A percentile compares a stretch with the other conserved stretches of the same genome.
Evolutionary conservation across 257 asterid genomes (phyloP).

Genomic region (Solanum lycopersicoides): DNA sequence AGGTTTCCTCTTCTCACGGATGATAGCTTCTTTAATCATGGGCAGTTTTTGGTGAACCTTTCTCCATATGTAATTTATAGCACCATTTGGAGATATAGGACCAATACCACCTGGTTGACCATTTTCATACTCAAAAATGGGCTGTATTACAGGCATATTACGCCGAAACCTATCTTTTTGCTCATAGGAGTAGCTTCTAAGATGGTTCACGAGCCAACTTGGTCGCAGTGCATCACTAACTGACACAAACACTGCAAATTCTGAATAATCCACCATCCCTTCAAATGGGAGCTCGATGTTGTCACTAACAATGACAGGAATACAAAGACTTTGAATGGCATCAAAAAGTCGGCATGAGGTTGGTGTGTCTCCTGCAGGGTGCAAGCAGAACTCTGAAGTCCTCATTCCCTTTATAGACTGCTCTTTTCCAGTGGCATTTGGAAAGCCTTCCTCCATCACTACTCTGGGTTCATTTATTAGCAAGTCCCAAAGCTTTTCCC

Average conservation of each 20-base stretch:
- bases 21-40: slow-evolving; percentile 55
- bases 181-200: slow-evolving; percentile 38
- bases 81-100: slow-evolving; percentile 49
- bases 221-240: slow-evolving; percentile 73
- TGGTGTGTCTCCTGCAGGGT: slow-evolving; percentile 96
- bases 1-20: slow-evolving; percentile 82
- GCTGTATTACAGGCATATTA: slow-evolving; percentile 54
- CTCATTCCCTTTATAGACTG: slow-evolving; percentile 92
- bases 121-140: slow-evolving; percentile 54
- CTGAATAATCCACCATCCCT: slow-evolving; percentile 74
- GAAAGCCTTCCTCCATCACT: slow-evolving; percentile 87
- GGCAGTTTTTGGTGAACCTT: slow-evolving; percentile 79
- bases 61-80: slow-evolving; percentile 78
- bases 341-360: slow-evolving; percentile 91
- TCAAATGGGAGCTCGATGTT: slow-evolving; percentile 90
- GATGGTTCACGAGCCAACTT: slow-evolving; percentile 67
- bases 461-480: slow-evolving; percentile 54
- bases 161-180: slow-evolving; percentile 49
- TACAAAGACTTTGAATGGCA: slow-evolving; percentile 90
- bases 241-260: slow-evolving; percentile 64
- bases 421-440: slow-evolving; percentile 85
- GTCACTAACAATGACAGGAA: slow-evolving; percentile 84
- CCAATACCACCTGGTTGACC: slow-evolving; percentile 66
- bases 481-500: slow-evolving; percentile 85
- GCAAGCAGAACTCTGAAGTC: slow-evolving; percentile 85